Conservation (phyloP, 2,329 filamentous ascomycete genomes). For the Talaromyces albobiverticillius region DNA sequence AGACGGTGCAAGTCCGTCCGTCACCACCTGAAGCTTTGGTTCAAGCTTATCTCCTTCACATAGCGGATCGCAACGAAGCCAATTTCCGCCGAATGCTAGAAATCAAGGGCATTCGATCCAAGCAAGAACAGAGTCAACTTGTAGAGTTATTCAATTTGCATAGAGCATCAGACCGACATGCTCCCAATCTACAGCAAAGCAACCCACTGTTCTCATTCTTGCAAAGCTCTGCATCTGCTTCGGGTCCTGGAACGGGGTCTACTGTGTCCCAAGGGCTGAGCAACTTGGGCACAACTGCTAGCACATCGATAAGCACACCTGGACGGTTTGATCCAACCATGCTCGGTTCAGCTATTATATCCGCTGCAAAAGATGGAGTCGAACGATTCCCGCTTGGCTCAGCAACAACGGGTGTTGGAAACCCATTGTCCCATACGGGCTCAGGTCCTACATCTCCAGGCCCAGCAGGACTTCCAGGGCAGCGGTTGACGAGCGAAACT, state of each 20-base stretch:
- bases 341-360: constrained; percentile 83
- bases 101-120: constrained; percentile 80
- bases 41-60: constrained; percentile 96
- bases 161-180: constrained; percentile 63
- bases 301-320: constrained; percentile 42
- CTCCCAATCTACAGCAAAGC: constrained; percentile 63
- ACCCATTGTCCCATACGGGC: constrained; percentile 1
- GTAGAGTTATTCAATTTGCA: constrained; percentile 91
- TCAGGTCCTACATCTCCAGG: constrained; percentile 12
- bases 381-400: constrained; percentile 59
- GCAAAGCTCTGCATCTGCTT: constrained; percentile 15
- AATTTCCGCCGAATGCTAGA: constrained; percentile 98
- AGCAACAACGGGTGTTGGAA: constrained; percentile 28
- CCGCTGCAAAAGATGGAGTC: constrained; percentile 78
- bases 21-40: constrained; percentile 91
- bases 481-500: constrained; percentile 9
- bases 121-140: constrained; percentile 75
- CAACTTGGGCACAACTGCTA: constrained; percentile 42
- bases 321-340: constrained; percentile 74
- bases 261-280: constrained; percentile 48
- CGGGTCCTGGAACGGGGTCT: constrained; percentile 22
- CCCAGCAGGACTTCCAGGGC: constrained; percentile 3
- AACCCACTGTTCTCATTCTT: constrained; percentile 65
- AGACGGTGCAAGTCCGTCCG: constrained; percentile 91
- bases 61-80: constrained; percentile 84